A percentile compares a stretch with the other conserved stretches of the same genome.
phyloP scores from a whole-genome alignment of 805 yeast genomes.

The Candida krabiensis region DNA sequence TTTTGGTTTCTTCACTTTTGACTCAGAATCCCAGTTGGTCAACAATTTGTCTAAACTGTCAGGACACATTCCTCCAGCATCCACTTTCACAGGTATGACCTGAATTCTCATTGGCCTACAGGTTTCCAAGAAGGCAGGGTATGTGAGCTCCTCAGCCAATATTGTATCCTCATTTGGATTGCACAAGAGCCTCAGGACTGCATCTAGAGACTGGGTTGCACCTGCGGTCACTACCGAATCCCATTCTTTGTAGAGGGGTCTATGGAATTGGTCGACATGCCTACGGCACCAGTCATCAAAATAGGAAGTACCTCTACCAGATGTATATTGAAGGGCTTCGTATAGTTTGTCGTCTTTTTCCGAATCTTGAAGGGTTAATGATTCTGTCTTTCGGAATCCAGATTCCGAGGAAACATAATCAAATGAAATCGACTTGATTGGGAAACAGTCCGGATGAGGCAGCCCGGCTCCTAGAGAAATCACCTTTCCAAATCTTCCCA shows the following conservation, averaged over 20 bases:
- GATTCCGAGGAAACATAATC: slow-evolving; percentile 41
- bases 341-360: slow-evolving; percentile 35
- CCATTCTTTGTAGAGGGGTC: slow-evolving; percentile 62
- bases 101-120: slow-evolving; percentile 70
- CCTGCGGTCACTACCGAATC: slow-evolving; percentile 70
- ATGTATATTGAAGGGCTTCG: slow-evolving; percentile 52
- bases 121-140: slow-evolving; percentile 82
- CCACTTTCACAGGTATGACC: slow-evolving; percentile 75
- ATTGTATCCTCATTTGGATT: slow-evolving; percentile 74
- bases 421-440: slow-evolving; percentile 36
- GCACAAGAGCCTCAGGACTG: slow-evolving; percentile 73
- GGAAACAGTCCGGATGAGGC: slow-evolving; percentile 54
- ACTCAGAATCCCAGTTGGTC: slow-evolving; percentile 63
- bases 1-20: slow-evolving; percentile 48
- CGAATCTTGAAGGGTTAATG: slow-evolving; percentile 28
- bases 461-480: slow-evolving; percentile 58
- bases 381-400: slow-evolving; percentile 41
- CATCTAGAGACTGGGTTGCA: slow-evolving; percentile 89
- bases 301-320: slow-evolving; percentile 47
- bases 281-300: slow-evolving; percentile 40
- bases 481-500: slow-evolving; percentile 30
- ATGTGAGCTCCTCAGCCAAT: slow-evolving; percentile 77
- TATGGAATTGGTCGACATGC: slow-evolving; percentile 44
- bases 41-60: slow-evolving; percentile 61
- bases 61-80: slow-evolving; percentile 75